phyloP scores from a whole-genome alignment of 345 rosid species.

The Iberis pinnata region DNA sequence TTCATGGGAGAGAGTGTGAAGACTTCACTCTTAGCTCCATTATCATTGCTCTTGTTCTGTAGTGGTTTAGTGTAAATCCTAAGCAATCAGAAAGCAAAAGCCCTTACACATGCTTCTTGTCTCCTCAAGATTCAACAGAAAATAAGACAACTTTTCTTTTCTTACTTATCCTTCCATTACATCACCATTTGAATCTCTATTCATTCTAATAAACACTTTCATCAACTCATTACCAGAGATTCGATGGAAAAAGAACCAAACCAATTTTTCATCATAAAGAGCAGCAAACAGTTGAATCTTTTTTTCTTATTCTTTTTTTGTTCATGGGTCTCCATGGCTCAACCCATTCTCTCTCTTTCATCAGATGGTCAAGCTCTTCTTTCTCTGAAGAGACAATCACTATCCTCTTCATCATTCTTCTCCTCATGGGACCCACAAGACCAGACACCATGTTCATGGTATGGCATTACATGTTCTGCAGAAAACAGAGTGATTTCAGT shows the following conservation, averaged over 20 bases:
- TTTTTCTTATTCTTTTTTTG: constrained; percentile 33
- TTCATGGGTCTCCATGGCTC: constrained; percentile 32
- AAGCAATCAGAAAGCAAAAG: constrained; percentile 36
- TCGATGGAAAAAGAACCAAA: constrained; percentile 36
- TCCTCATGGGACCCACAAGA: constrained; percentile 75
- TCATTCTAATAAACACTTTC: no score
- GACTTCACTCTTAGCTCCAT: constrained; percentile 35
- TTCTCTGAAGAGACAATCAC: constrained; percentile 41
- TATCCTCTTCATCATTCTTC: constrained; percentile 48
- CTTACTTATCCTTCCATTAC: constrained; percentile 10
- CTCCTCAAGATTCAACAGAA: constrained; percentile 36
- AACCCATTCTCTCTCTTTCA: constrained; percentile 42
- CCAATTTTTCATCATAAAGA: constrained; percentile 1
- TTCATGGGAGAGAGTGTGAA: constrained; percentile 22
- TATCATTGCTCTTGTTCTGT: constrained; percentile 33
- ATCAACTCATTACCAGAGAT: constrained; percentile 1
- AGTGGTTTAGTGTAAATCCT: constrained; percentile 43
- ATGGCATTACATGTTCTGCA: constrained; percentile 79
- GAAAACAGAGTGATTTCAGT: constrained; percentile 75
- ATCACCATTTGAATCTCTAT: no score
- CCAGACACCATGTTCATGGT: constrained; percentile 87
- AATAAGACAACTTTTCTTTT: constrained; percentile 19
- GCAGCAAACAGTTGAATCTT: constrained; percentile 10
- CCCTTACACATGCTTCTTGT: constrained; percentile 47
- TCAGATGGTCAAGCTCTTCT: constrained; percentile 75